Evolutionary conservation across 768 basidiomycete genomes (phyloP), one percentile per base, ranked within the genome.

Genomic region (Trametes punicea): DNA sequence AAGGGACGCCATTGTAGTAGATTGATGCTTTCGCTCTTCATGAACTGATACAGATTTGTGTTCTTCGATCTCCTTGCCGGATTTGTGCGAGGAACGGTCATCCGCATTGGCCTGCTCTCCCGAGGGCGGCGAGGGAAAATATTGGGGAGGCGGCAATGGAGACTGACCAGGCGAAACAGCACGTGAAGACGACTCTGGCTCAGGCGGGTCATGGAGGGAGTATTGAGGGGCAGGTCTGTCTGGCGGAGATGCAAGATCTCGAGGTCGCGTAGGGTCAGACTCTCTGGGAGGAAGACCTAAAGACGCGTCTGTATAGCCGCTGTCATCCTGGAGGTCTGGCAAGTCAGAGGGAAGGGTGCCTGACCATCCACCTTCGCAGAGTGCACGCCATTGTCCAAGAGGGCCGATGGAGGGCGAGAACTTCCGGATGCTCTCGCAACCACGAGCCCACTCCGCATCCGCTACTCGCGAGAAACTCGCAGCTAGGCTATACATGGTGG

Each of bases 301-400:
- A 5, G 57, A 52, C 5, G 58, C 15, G 21, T 30, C 52, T 3
- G 55, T 48, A 0, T 44, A 46, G 0, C 49, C 52, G 5, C 45
- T 51, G 6, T 56, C 26, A 10, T 8, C 58, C 39, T 69, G 67
- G 15, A 67, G 56, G 39, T 72, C 69, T 7, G 70, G 73, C 9
- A 84, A 67, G 60, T 77, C 75, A 11, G 66, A 65, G 3, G 84
- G 83, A 5, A 80, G 40, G 13, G 69, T 52, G 0, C 84, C 82
- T 4, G 73, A 71, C 86, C 88, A 92, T 8, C 81, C 81, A 11
- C 86, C 88, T 71, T 93, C 90, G 63, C 89, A 91, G 2, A 87
- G 72, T 5, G 83, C 75, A 48, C 82, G 77, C 82, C 83, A 90
- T 74, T 88, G 82, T 4, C 83, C 85, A 3, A 91, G 74, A n/a